Base-by-base conservation (phyloP, 148 eudicot species). In the Talinum fruticosum region DNA sequence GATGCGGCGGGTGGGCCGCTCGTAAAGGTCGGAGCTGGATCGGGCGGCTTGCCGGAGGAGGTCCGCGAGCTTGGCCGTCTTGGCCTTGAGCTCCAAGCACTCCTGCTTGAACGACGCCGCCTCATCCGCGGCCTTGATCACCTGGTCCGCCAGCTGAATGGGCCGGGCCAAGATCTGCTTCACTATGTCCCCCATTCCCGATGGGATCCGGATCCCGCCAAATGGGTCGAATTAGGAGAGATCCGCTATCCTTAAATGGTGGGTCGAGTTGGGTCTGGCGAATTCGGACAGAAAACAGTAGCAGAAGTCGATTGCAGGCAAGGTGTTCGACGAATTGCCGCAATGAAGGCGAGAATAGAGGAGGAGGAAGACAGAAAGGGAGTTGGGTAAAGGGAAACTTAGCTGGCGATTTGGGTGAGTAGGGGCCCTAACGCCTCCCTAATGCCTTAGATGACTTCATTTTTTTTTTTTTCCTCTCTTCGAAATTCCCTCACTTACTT, bases 1-100 rank as follows among this genome's bases (percentile, higher is more conserved):
- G 84, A 96, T 96, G 12, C 97, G 89, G 30, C 89, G 87, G 4
- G 99, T 91, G 38, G 99, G 99, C 0, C 99, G 93, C 76, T 96
- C 94, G 77, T 96, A 96, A 13, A 96, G 89, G 44, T 93, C 97
- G 78, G 87, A 87, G 77, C 90, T 84, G 0, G 97, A 90, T 0
- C 99, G 89, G 1, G 99, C 97, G 2, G 99, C 99, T 44, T 91
- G 94, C 4, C 97, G 93, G 73, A 96, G 91, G 19, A 96, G 88
- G n/a, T 82, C 88, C n/a, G 89, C 90, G 2, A 96, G 90, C 69
- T 90, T 93, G n/a, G 89, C 84, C 4, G 99, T 85, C 69, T 89
- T 91, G 35, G 89, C 79, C 16, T 91, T 91, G 54, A 96, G 89
- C 38, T 96, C 99, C 3, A 80, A 18, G 51, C 97, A 93, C 15